Base-by-base conservation (phyloP, 2,329 filamentous ascomycete species). In the Cordyceps cateniannulata region DNA sequence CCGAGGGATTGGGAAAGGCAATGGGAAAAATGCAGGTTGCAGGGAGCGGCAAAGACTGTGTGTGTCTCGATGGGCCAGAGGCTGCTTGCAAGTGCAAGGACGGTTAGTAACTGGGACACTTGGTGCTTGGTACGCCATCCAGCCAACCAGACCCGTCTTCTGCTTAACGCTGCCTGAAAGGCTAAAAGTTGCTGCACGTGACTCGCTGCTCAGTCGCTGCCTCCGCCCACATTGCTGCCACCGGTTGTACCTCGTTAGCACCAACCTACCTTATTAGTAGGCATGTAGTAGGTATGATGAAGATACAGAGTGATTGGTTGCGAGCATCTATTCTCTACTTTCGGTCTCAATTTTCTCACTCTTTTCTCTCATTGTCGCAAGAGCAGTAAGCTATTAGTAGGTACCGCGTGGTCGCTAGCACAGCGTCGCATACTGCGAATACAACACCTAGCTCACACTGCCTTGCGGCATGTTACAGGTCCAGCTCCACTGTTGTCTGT, bases 141-240 rank as follows among this genome's bases (percentile, higher is more conserved):
- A 60, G 62, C 66, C 67, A 66, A 65, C 68, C 55, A 42, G 24
- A 22, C 55, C 45, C 27, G 18, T 24, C 45, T 20, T 22, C 45
- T 14, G 27, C 45, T 22, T 24, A 29, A 22, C 55, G 22, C 32
- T 32, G 55, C 55, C 55, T 40, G 16, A 69, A 24, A 69, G 67
- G 65, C 66, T 69, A 69, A 68, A 67, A 65, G 65, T 64, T 6
- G 35, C 1, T 1, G 60, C 73, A 75, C 73, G 73, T 73, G 72
- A 74, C 63, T 59, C 64, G 27, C 25, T 53, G 40, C 53, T 57
- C n/a, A n/a, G 20, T 49, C 14, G 47, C 47, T n/a, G n/a, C 38
- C 45, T 59, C 47, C 56, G 48, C 24, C 47, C 24, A 45, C 55
- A 29, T 10, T 12, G 32, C 29, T 51, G 38, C n/a, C n/a, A n/a